Evolutionary conservation across 2,329 filamentous ascomycete species (phyloP), one percentile per base, ranked within the genome.

Genomic region (Hypomyces perniciosus): DNA sequence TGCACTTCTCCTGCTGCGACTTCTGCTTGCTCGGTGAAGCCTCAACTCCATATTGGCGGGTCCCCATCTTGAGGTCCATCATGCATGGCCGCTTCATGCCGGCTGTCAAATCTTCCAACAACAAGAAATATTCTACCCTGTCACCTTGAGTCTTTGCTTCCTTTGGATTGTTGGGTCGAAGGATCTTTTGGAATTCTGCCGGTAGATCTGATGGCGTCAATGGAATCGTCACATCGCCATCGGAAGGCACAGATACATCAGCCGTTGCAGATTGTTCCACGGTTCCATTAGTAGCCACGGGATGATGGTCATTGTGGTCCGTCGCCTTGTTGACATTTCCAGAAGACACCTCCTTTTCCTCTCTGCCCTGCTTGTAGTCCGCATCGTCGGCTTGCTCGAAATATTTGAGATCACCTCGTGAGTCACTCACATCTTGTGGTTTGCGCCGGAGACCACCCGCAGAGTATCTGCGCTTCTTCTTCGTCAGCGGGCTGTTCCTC

Each of bases 31-130:
- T 95, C 40, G 90, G 84, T 48, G 80, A 84, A 2, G 93, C 93
- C 59, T 97, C 91, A 9, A 97, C 83, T 6, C 93, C 93, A 65
- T 96, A 97, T 65, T 99, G 93, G 2, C 93, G 85, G 6, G 93
- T 99, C 20, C 93, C 93, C 93, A 99, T 99, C 67, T 99, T 99
- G 55, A 99, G 76, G 65, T 99, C 93, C 68, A 99, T 86, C 53
- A 99, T 95, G 69, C 93, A 97, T 5, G 93, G 93, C 46, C 88
- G 84, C 65, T 90, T 91, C 93, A 99, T 97, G 33, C 92, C 92
- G 2, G 92, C 88, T 1, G 93, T 99, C 44, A 99, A 78, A 65
- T 99, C 93, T 68, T 99, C 93, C 8, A 99, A 74, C 1, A 99
- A 77, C 10, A 99, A 74, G 65, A 99, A 99, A 65, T 92, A 95